A percentile compares a stretch with the other conserved stretches of the same genome.
Evolutionary conservation across 768 basidiomycete species (phyloP).

Genomic region (Russula dissimulans): DNA sequence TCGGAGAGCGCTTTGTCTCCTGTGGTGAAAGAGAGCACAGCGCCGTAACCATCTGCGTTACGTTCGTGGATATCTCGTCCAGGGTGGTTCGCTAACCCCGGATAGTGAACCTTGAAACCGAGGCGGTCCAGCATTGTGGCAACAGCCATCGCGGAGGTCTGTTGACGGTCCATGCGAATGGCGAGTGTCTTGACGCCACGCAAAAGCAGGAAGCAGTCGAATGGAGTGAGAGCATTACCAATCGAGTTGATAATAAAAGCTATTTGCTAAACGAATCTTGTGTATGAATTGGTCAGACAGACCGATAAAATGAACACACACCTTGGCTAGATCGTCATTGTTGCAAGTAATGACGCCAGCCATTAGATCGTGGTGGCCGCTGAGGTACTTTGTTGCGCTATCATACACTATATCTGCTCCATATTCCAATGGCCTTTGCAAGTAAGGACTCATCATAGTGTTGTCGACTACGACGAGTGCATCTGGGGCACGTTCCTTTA

Average conservation of each 20-base stretch:
- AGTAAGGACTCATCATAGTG: conserved; percentile 99
- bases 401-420: conserved; percentile 98
- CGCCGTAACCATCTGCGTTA: conserved; percentile 86
- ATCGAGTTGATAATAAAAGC: conserved; percentile 88
- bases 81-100: conserved; percentile 76
- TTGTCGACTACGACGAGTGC: conserved; percentile 90
- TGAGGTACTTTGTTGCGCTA: conserved; percentile 94
- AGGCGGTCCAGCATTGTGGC: conserved; percentile 77
- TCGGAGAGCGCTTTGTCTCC: conserved; percentile 87
- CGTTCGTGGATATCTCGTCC: conserved; percentile 82
- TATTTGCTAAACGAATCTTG: conserved; percentile 48
- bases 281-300: neutral
- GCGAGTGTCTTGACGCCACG: conserved; percentile 95
- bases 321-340: conserved; percentile 83
- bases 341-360: conserved; percentile 92
- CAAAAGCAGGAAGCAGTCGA: conserved; percentile 93
- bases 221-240: conserved; percentile 90
- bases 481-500: conserved; percentile 73
- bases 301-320: conserved; percentile 25
- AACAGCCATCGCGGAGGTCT: conserved; percentile 69
- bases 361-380: conserved; percentile 99
- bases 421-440: conserved; percentile 90
- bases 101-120: conserved; percentile 89
- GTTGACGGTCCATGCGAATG: conserved; percentile 92
- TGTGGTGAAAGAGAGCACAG: conserved; percentile 91